These are phyloP conservation scores for Suhomyces bokatorum DNA, from an alignment of 1,139 yeast genomes.

Conservation along the genomic window DNA sequence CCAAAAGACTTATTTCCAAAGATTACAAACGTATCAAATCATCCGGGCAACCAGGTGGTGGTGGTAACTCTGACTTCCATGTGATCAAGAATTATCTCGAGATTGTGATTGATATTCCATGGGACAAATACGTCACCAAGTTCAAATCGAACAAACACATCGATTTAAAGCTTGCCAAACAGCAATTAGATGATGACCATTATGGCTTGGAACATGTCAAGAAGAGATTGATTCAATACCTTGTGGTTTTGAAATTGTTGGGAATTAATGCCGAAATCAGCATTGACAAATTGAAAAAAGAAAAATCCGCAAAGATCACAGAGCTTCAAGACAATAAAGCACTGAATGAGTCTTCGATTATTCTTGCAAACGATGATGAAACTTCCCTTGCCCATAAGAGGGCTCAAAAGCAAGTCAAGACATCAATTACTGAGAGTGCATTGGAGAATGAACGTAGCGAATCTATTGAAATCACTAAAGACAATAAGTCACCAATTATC, in stretches of 20 bases:
- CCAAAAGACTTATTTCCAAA: conserved; percentile 57
- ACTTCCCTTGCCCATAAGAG: conserved; percentile 29
- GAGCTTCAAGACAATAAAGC: conserved; percentile 10
- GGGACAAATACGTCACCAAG: conserved; percentile 47
- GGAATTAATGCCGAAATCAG: conserved; percentile 41
- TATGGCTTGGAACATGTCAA: conserved; percentile 83
- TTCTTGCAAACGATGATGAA: conserved; percentile 42
- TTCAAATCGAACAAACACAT: conserved; percentile 45
- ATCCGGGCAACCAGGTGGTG: conserved; percentile 51
- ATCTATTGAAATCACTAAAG: conserved; percentile 32
- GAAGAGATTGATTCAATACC: conserved; percentile 74
- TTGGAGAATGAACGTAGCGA: conserved; percentile 15
- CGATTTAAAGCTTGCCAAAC: conserved; percentile 56
- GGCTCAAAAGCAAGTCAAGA: conserved; percentile 29
- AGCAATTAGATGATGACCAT: conserved; percentile 74
- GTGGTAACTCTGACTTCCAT: conserved; percentile 66
- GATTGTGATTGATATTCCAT: conserved; percentile 67
- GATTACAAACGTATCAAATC: conserved; percentile 64
- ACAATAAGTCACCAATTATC: conserved; percentile 68
- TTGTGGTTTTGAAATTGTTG: conserved; percentile 73
- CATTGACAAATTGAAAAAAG: conserved; percentile 16
- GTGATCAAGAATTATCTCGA: conserved; percentile 72
- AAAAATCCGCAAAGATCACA: conserved; percentile 8
- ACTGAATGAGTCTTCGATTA: conserved; percentile 20
- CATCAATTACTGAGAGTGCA: conserved; percentile 20